Conservation (phyloP, 1,284 basidiomycete species). For the Heterobasidion irregulare region DNA sequence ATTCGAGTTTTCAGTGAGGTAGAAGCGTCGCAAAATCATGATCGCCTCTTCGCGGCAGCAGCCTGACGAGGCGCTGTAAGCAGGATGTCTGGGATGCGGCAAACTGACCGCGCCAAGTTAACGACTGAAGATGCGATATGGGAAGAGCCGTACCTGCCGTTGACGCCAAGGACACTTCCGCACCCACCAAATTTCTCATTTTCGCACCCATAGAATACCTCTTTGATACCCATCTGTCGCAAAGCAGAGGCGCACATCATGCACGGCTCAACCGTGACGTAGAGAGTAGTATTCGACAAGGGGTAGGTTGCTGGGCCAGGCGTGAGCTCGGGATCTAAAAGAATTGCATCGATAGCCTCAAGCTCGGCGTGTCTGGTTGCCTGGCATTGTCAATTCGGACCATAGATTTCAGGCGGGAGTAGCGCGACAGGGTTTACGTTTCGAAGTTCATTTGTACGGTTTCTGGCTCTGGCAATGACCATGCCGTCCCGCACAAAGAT, state of each 20-base stretch:
- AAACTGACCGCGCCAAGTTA: conserved; percentile 29
- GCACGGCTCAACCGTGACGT: conserved; percentile 98
- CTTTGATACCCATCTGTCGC: conserved; percentile 86
- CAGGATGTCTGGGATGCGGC: conserved; percentile 60
- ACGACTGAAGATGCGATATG: not conserved
- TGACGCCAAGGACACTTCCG: conserved; percentile 89
- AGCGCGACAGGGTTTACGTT: conserved; percentile 39
- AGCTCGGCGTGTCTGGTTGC: conserved; percentile 97
- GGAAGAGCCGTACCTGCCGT: conserved; percentile 49
- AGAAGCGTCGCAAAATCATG: conserved; percentile 90
- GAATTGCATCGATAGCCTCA: conserved; percentile 90
- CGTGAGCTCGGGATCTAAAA: conserved; percentile 55
- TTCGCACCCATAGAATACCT: conserved; percentile 90
- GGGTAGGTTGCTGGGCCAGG: conserved; percentile 46
- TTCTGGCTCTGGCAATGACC: conserved; percentile 83
- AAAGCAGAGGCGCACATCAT: conserved; percentile 98
- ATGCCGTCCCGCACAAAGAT: conserved; percentile 79
- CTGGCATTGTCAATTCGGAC: conserved; percentile 29
- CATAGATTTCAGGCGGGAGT: conserved; percentile 1
- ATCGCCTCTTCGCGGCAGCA: conserved; percentile 91
- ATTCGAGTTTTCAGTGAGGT: conserved; percentile 91
- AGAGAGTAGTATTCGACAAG: conserved; percentile 77
- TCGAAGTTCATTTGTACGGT: conserved; percentile 89
- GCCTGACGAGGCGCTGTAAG: conserved; percentile 77
- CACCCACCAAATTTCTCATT: conserved; percentile 98